phyloP scores from a whole-genome alignment of 495 filamentous ascomycete species.

The Aspergillus conjunctus region DNA sequence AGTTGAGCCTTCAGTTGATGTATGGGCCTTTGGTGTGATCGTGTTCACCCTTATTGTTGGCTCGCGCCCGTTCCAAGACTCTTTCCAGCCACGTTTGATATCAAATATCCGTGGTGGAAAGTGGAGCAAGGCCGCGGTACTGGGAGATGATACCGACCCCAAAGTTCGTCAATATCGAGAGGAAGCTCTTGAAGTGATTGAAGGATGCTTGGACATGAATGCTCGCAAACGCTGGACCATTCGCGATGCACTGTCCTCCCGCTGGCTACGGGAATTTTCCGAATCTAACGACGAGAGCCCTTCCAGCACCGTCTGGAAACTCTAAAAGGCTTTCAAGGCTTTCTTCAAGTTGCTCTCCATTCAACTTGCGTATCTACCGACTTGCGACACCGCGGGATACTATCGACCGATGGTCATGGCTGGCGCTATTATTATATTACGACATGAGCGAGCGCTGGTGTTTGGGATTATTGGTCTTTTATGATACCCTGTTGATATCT shows the following conservation, averaged over 20 bases:
- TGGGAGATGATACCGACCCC: constrained; percentile 34
- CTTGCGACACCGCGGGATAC: constrained; percentile 4
- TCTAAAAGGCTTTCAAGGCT: constrained; percentile 28
- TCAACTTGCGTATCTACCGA: constrained; percentile 2
- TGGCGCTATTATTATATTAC: constrained; percentile 22
- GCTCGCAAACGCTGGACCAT: constrained; percentile 55
- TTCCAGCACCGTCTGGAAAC: constrained; percentile 39
- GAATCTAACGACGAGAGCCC: constrained; percentile 33
- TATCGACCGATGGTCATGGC: constrained; percentile 23
- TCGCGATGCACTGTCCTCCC: constrained; percentile 52
- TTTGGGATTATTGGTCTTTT: constrained; percentile 29
- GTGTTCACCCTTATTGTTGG: constrained; percentile 65
- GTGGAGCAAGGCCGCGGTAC: constrained; percentile 59
- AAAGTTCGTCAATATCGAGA: constrained; percentile 32
- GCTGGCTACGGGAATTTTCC: constrained; percentile 54
- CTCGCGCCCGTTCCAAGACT: constrained; percentile 67
- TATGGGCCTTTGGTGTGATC: constrained; percentile 75
- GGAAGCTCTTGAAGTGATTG: constrained; percentile 53
- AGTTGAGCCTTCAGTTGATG: constrained; percentile 60
- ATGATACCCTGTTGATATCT: constrained; percentile 29
- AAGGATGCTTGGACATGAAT: constrained; percentile 56
- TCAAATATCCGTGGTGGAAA: constrained; percentile 63
- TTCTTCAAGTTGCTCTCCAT: not conserved
- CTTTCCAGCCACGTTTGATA: constrained; percentile 59
- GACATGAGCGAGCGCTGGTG: constrained; percentile 26